Conservation (phyloP, 1,284 basidiomycete species). For the Kwoniella shivajii region DNA sequence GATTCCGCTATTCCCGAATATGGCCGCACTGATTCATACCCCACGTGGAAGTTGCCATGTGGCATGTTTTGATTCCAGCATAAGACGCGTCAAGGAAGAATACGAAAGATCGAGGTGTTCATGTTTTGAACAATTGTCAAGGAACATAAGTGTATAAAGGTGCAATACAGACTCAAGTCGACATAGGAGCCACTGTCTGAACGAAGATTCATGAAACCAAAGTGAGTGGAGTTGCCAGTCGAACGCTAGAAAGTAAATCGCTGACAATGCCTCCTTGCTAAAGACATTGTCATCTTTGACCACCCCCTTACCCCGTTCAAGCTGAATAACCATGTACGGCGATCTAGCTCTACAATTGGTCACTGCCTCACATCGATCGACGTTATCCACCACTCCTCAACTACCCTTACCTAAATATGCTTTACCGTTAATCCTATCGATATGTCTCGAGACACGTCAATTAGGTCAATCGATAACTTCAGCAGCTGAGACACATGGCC, state of each 20-base stretch:
- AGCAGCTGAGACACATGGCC: constrained; percentile 43
- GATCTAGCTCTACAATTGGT: constrained; percentile 88
- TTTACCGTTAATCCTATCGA: constrained; percentile 77
- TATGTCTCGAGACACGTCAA: constrained; percentile 88
- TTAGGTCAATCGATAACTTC: constrained; percentile 60
- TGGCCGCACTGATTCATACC: neutral
- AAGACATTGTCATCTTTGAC: neutral
- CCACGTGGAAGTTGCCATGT: constrained; percentile 1
- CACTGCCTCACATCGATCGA: constrained; percentile 79
- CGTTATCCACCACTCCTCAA: constrained; percentile 67
- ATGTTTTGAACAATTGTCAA: no score
- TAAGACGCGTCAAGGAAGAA: constrained; percentile 4
- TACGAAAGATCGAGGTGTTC: neutral
- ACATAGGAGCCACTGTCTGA: no score
- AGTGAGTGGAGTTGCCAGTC: no score
- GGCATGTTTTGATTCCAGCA: neutral
- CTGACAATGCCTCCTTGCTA: no score
- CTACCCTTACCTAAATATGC: constrained; percentile 81
- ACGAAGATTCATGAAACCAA: no score
- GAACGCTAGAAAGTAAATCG: no score
- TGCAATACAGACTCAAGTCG: no score
- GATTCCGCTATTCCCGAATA: constrained; percentile 9
- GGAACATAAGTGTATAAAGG: no score
- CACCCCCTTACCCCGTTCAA: neutral
- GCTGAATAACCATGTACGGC: constrained; percentile 56